These are phyloP conservation scores for Lactarius trivialis DNA, from an alignment of 768 basidiomycete genomes.

Conservation along the genomic window DNA sequence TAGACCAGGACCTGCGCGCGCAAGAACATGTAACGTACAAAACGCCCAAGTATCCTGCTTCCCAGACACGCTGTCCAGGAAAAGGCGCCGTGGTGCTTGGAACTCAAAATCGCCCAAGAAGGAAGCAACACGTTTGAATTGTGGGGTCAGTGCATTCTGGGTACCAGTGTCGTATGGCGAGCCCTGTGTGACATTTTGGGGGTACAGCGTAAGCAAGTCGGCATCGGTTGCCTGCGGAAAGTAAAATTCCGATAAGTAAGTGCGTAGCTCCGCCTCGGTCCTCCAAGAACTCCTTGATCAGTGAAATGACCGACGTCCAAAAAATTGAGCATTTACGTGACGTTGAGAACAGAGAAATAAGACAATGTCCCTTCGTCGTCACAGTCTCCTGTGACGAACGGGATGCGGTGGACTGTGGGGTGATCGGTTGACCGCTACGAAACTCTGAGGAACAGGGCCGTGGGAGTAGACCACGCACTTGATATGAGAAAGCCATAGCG, in stretches of 20 bases:
- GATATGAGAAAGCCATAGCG: conserved; percentile 31
- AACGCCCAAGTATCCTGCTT: conserved; percentile 33
- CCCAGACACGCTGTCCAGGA: conserved; percentile 29
- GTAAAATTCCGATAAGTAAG: conserved; percentile 12
- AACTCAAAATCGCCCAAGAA: conserved; percentile 34
- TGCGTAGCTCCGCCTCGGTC: conserved; percentile 15
- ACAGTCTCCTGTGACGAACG: too few species aligned
- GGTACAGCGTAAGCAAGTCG: conserved; percentile 14
- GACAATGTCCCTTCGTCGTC: too few species aligned
- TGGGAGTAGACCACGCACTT: conserved; percentile 22
- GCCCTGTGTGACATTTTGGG: conserved; percentile 22
- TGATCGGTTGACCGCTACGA: not conserved
- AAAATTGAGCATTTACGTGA: too few species aligned
- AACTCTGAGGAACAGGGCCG: not conserved
- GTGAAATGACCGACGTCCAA: too few species aligned
- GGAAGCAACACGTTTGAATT: conserved; percentile 37
- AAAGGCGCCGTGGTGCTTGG: conserved; percentile 32
- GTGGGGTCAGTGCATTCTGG: conserved; percentile 27
- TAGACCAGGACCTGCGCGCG: not conserved
- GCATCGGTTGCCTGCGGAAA: conserved; percentile 1
- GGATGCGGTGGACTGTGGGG: too few species aligned
- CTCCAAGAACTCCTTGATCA: not conserved
- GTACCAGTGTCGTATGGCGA: conserved; percentile 29
- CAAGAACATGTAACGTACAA: conserved; percentile 28
- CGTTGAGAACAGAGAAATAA: too few species aligned